Evolutionary conservation across 495 filamentous ascomycete species (phyloP).

Genomic region (Lasiosphaeria ovina): DNA sequence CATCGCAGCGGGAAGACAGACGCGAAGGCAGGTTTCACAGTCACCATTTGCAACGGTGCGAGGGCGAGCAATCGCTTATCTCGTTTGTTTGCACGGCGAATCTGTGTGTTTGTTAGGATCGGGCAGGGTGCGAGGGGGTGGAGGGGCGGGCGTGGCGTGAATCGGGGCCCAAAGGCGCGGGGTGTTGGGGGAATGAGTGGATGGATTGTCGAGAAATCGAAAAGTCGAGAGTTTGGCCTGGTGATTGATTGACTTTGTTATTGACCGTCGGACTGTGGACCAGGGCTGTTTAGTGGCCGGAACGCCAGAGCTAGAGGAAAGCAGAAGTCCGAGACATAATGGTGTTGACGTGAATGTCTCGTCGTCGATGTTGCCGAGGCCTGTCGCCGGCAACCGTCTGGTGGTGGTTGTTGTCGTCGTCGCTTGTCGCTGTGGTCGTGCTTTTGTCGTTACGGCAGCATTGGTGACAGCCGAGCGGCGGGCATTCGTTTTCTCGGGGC

Average conservation of each 20-base stretch:
- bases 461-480: slow-evolving; percentile 9
- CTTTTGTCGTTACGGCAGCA: slow-evolving; percentile 8
- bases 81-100: slow-evolving; percentile 8
- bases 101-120: not conserved
- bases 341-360: slow-evolving; percentile 39
- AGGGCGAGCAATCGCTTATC: slow-evolving; percentile 10
- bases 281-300: slow-evolving; percentile 34
- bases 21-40: slow-evolving; percentile 7
- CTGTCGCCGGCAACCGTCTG: not conserved
- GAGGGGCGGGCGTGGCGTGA: not conserved
- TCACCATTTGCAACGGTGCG: slow-evolving; percentile 21
- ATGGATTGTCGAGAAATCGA: not conserved
- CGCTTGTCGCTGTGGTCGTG: too few species aligned
- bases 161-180: not conserved
- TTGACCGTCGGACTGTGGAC: slow-evolving; percentile 13
- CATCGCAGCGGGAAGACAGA: slow-evolving; percentile 36
- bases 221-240: slow-evolving; percentile 18
- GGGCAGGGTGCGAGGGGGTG: not conserved
- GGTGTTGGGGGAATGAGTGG: not conserved
- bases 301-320: slow-evolving; percentile 49
- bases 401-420: not conserved
- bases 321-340: slow-evolving; percentile 50
- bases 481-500: not conserved
- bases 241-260: slow-evolving; percentile 10
- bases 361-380: slow-evolving; percentile 11